These are phyloP conservation scores for Cinchona pubescens DNA, from an alignment of 257 asterid species.

Conservation along the genomic window DNA sequence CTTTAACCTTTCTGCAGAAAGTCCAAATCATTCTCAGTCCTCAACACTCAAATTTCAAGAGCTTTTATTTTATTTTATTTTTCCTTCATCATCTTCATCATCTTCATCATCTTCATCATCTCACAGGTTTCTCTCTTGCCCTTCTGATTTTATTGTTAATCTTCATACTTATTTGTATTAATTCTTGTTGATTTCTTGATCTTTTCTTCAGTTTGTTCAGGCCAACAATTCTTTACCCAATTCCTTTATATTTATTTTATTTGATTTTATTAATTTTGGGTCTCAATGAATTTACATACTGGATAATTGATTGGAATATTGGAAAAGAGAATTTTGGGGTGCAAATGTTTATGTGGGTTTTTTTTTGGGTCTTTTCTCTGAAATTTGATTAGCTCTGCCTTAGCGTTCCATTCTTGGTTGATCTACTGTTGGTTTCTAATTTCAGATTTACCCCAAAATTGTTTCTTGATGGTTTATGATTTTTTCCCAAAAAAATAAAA, in stretches of 20 bases:
- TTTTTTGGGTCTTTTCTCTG: not conserved
- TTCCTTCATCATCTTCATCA: too few species aligned
- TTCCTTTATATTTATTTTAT: not conserved
- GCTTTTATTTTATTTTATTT: too few species aligned
- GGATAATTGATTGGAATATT: not conserved
- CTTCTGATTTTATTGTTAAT: too few species aligned
- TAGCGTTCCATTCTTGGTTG: not conserved
- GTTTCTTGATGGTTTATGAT: not conserved
- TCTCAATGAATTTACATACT: not conserved
- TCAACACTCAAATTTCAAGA: not conserved
- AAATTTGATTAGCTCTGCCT: not conserved
- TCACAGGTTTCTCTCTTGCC: too few species aligned
- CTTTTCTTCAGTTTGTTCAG: not conserved
- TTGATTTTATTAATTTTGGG: not conserved
- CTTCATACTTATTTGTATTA: not conserved
- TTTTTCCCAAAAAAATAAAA: not conserved
- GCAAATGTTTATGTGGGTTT: not conserved
- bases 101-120: too few species aligned
- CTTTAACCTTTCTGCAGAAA: not conserved
- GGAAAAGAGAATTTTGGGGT: not conserved
- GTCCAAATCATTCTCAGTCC: not conserved
- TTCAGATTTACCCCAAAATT: not conserved
- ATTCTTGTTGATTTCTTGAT: not conserved
- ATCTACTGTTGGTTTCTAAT: not conserved
- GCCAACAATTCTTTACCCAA: not conserved